These are phyloP conservation scores for Apiospora saccharicola DNA, from an alignment of 2,329 filamentous ascomycete species.

Conservation along the genomic window DNA sequence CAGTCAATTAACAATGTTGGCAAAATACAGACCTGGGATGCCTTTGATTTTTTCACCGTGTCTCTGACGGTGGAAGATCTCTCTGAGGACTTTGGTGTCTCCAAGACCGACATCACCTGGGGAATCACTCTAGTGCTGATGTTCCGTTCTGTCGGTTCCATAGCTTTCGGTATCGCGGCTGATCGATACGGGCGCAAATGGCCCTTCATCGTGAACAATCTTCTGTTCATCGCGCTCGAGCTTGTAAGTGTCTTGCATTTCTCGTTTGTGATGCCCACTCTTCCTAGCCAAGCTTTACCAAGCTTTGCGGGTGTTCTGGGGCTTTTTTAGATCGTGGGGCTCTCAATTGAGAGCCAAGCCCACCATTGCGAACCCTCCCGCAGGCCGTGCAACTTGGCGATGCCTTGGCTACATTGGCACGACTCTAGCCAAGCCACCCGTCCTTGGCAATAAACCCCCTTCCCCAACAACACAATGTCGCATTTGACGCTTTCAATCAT, in stretches of 20 bases:
- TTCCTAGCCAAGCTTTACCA: constrained; percentile 15
- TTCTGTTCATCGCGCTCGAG: constrained; percentile 76
- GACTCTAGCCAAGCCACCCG: constrained; percentile 3
- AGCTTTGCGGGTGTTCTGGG: constrained; percentile 17
- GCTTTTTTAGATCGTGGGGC: constrained; percentile 16
- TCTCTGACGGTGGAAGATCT: constrained; percentile 65
- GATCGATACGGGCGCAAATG: constrained; percentile 69
- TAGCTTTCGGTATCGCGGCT: constrained; percentile 61
- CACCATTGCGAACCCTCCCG: constrained; percentile 23
- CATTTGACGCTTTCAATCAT: background rate
- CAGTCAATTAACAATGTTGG: background rate
- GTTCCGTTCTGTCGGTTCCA: constrained; percentile 63
- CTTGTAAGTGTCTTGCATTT: constrained; percentile 56
- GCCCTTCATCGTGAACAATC: constrained; percentile 79
- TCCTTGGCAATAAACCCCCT: background rate
- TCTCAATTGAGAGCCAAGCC: constrained; percentile 21
- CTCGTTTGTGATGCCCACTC: constrained; percentile 23
- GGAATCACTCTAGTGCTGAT: constrained; percentile 70
- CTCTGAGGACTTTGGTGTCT: constrained; percentile 57
- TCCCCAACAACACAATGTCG: background rate
- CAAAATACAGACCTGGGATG: constrained; percentile 61
- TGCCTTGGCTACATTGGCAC: constrained; percentile 37
- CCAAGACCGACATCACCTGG: constrained; percentile 68
- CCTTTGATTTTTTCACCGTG: constrained; percentile 73
- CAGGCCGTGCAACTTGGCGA: constrained; percentile 32